Conservation (phyloP, 2,329 filamentous ascomycete genomes). For the Cercospora beticola region DNA sequence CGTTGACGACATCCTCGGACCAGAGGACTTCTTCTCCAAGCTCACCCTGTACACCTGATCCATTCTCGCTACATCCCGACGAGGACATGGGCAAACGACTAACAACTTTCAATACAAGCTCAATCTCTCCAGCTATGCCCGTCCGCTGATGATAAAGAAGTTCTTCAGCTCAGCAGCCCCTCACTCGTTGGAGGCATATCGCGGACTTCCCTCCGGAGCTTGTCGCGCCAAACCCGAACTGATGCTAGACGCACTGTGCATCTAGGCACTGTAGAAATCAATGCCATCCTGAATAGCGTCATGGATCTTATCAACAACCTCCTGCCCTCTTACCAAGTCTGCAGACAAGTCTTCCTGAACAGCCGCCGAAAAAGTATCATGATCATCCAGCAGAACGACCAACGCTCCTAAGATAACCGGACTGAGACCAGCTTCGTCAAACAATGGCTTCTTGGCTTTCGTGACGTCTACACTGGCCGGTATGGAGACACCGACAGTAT, state of each 20-base stretch:
- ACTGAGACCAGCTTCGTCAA: constrained; percentile 17
- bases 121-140: background rate
- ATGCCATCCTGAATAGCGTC: constrained; percentile 21
- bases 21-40: background rate
- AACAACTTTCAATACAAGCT: background rate
- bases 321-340: constrained; percentile 15
- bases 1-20: constrained; percentile 10
- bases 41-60: background rate
- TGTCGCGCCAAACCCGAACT: background rate
- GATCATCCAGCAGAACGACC: constrained; percentile 24
- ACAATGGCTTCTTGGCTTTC: constrained; percentile 23
- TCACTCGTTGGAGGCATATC: background rate
- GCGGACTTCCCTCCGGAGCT: background rate
- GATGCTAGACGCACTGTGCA: background rate
- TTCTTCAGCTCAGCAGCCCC: background rate
- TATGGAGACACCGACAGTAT: constrained; percentile 26
- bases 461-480: constrained; percentile 24
- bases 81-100: background rate
- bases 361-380: constrained; percentile 19
- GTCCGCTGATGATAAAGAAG: background rate
- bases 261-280: constrained; percentile 14
- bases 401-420: constrained; percentile 24
- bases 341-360: constrained; percentile 13
- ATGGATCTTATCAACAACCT: constrained; percentile 17
- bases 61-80: background rate